Conservation (phyloP, 129 eudicot genomes). For the Helianthus annuus region HanXRQr2.0-SUNRISE NC_035446.2:168002371-168002870, state of each 20-base stretch:
- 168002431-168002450: slow-evolving; percentile 37
- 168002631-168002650: slow-evolving; percentile 22
- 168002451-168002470: slow-evolving; percentile 34
- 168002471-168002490: slow-evolving; percentile 36
- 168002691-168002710: slow-evolving; percentile 72
- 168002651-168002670: slow-evolving; percentile 57
- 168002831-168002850: slow-evolving; percentile 72
- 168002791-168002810: slow-evolving; percentile 70
- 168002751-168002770: slow-evolving; percentile 35
- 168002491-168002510: slow-evolving; percentile 26
- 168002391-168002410: slow-evolving; percentile 41
- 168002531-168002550: slow-evolving; percentile 23
- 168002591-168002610: slow-evolving; percentile 41
- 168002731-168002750: slow-evolving; percentile 52
- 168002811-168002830: slow-evolving; percentile 78
- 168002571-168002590: slow-evolving; percentile 21
- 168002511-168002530: slow-evolving; percentile 35
- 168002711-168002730: slow-evolving; percentile 53
- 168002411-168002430: slow-evolving; percentile 31
- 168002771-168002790: slow-evolving; percentile 76
- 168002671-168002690: slow-evolving; percentile 55
- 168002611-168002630: slow-evolving; percentile 15
- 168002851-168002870: slow-evolving; percentile 50
- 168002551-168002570: slow-evolving; percentile 27
- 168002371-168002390: slow-evolving; percentile 26